Evolutionary conservation across 1,284 basidiomycete genomes (phyloP), one percentile per base, ranked within the genome.

Genomic region (Apiotrichum gracile): DNA sequence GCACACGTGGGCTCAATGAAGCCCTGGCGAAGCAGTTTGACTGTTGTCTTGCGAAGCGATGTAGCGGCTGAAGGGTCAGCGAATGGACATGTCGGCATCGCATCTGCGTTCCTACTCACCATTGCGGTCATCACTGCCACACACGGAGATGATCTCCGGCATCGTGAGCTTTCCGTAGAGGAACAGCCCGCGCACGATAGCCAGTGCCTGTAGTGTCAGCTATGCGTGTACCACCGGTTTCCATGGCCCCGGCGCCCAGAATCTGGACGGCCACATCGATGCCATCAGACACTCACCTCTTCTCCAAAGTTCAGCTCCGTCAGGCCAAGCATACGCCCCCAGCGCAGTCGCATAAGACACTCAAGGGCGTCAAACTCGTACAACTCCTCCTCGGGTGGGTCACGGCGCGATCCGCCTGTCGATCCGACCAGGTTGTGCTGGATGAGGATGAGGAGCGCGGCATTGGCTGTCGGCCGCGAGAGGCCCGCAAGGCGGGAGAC

Each of bases 381-480:
- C 51, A 87, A 80, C 64, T 90, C 88, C 26, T 70, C 70, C 43
- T 85, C 87, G n/a, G 84, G 83, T 33, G 84, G 82, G 13, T 51
- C 50, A 38, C 61, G 60, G 13, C 55, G 54, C 27, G 63, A 67
- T 5, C 81, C 82, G 43, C 82, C 81, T 3, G 87, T 84, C 67
- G 91, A 86, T 82, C 88, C 90, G 37, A 93, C 80, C 49, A 97
- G 77, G 70, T 93, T 91, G 73, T 98, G 93, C 73, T 97, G 93
- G 24, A 93, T 81, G 49, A 98, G 82, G 47, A 87, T 82, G 52
- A 97, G 77, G 45, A 97, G 78, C 26, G 85, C 80, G 21, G 86
- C 85, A 49, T 67, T 54, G 7, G 67, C 58, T 2, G 82, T 83
- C 17, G 85, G 81, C 9, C 84, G 80, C 65, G 83, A 84, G 37